A percentile compares a stretch with the other conserved stretches of the same genome.
These are phyloP conservation scores for Thinopyrum obtusiflorum DNA, from an alignment of 202 grass and related monocot species.

Conservation along the genomic window DNA sequence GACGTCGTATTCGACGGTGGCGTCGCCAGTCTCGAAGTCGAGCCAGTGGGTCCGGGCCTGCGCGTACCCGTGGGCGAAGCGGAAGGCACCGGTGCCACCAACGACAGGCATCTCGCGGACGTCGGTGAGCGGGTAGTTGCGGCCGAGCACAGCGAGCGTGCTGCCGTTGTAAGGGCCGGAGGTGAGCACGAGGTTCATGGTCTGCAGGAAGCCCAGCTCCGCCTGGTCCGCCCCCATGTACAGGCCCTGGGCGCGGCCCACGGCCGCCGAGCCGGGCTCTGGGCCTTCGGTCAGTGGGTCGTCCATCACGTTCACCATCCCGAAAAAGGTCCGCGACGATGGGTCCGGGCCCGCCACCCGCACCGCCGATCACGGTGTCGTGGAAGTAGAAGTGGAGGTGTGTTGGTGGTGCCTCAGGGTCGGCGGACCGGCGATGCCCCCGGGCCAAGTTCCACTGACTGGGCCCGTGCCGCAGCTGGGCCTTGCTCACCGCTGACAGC, in stretches of 20 bases:
- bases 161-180: slow-evolving; percentile 58
- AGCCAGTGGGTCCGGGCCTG: slow-evolving; percentile 40
- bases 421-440: neutral
- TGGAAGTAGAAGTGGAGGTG: slow-evolving; percentile 71
- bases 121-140: slow-evolving; percentile 49
- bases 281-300: neutral
- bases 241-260: slow-evolving; percentile 68
- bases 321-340: slow-evolving; percentile 21
- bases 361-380: slow-evolving; percentile 58
- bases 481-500: neutral
- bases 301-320: slow-evolving; percentile 33
- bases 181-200: slow-evolving; percentile 72
- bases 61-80: slow-evolving; percentile 56
- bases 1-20: slow-evolving; percentile 71
- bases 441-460: neutral
- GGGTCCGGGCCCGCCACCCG: slow-evolving; percentile 14
- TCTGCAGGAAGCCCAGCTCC: slow-evolving; percentile 52
- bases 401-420: neutral
- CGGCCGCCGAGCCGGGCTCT: slow-evolving; percentile 18
- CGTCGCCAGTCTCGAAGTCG: slow-evolving; percentile 40
- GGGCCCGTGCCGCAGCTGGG: neutral
- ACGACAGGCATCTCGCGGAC: slow-evolving; percentile 54
- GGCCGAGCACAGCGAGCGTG: slow-evolving; percentile 48
- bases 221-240: slow-evolving; percentile 46
- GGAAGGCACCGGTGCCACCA: slow-evolving; percentile 47